Evolutionary conservation across 257 asterid genomes (phyloP).

Genomic region (Salvia hispanica): DNA sequence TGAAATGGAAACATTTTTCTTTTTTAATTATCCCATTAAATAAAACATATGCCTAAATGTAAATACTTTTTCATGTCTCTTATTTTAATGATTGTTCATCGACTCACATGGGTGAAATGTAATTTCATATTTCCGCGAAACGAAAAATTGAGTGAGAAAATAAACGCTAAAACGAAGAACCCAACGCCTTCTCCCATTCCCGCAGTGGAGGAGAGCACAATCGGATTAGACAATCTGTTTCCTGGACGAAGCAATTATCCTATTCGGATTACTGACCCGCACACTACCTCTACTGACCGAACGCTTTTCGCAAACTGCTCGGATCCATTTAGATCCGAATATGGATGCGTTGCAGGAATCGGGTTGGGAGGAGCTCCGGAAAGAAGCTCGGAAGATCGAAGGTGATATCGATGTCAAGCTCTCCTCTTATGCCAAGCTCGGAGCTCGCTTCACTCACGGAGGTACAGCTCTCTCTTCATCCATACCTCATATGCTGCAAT

Average conservation of each 20-base stretch:
- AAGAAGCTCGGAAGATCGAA: constrained; percentile 92
- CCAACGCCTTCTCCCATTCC: constrained; percentile 25
- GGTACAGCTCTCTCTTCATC: constrained; percentile 39
- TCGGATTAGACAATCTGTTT: constrained; percentile 31
- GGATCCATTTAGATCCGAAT: constrained; percentile 44
- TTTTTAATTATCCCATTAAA: no score
- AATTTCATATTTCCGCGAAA: not conserved
- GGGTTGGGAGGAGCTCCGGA: constrained; percentile 98
- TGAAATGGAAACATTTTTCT: no score
- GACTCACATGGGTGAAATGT: no score
- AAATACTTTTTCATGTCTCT: no score
- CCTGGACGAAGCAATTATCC: constrained; percentile 14
- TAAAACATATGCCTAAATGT: no score
- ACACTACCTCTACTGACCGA: constrained; percentile 1
- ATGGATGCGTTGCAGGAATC: constrained; percentile 84
- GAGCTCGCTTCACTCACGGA: constrained; percentile 86
- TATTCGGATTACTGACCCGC: constrained; percentile 23
- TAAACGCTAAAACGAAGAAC: constrained; percentile 6
- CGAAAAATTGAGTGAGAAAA: not conserved
- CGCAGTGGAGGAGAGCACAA: constrained; percentile 23
- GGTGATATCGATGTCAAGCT: constrained; percentile 98
- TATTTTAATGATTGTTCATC: no score
- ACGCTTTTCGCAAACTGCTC: not conserved
- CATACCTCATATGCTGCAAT: constrained; percentile 7
- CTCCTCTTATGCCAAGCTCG: constrained; percentile 94